A percentile compares a stretch with the other conserved stretches of the same genome.
Conservation (phyloP, 2,329 filamentous ascomycete species). For the Arachnomyces sp. region DNA sequence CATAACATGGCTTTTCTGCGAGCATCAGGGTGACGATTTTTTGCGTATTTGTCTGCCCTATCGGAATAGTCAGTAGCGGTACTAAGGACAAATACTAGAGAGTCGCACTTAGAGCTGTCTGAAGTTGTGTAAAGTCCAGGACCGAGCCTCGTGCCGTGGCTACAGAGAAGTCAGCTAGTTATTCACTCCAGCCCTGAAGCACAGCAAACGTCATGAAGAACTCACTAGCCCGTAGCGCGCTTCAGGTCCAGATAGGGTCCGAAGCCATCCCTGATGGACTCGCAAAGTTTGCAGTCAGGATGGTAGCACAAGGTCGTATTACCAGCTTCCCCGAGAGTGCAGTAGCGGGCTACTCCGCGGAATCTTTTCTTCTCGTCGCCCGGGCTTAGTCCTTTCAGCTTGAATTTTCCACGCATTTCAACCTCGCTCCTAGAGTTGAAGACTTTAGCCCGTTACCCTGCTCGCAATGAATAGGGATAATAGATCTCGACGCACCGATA, state of each 20-base stretch:
- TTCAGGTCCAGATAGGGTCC: slow-evolving; percentile 3
- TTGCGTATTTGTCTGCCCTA: slow-evolving; percentile 4
- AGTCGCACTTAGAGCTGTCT: slow-evolving; percentile 5
- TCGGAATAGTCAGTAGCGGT: background rate
- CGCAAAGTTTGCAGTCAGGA: slow-evolving; percentile 5
- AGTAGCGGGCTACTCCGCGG: slow-evolving; percentile 3
- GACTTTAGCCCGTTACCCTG: no score
- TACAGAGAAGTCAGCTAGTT: background rate
- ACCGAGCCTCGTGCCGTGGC: slow-evolving; percentile 2
- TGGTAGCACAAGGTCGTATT: slow-evolving; percentile 1
- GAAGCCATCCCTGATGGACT: slow-evolving; percentile 4
- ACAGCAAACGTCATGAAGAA: background rate
- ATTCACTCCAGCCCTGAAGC: background rate
- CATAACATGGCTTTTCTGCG: slow-evolving; percentile 3
- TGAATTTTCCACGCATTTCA: slow-evolving; percentile 1
- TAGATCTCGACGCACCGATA: background rate
- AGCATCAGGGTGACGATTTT: background rate
- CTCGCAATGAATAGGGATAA: background rate
- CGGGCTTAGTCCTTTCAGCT: background rate
- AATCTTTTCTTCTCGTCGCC: slow-evolving; percentile 4
- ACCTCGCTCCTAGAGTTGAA: background rate
- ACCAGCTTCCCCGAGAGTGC: slow-evolving; percentile 4
- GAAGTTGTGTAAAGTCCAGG: slow-evolving; percentile 4
- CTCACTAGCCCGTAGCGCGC: slow-evolving; percentile 1
- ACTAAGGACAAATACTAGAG: background rate